Base-by-base conservation (phyloP, 805 yeast genomes). In the Pichia pseudocactophila region DNA sequence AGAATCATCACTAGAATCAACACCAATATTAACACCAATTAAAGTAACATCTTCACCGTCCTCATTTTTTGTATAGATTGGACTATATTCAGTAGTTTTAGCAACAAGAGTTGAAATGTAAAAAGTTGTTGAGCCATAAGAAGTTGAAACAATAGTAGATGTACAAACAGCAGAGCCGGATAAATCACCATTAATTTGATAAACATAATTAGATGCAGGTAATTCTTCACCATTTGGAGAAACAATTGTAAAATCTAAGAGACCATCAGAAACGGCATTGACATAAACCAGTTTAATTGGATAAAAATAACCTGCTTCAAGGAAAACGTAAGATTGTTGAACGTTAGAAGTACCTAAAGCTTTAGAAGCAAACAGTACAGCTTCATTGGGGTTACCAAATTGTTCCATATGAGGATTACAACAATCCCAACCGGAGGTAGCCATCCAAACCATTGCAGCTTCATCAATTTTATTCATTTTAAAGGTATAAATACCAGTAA, bases 351-450 rank as follows among this genome's bases (percentile, higher is more conserved):
- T 7, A 6, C 26, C 12, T 18, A 35, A 43, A 27, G 40, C 43
- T 16, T 46, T 50, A 12, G 39, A 22, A 5, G 48, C 41, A 16
- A 34, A 44, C 43, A 52, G 33, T 13, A 47, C 35, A 6, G 45
- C 42, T 3, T 30, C 20, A 12, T 37, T 37, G 10, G 44, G 37
- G n/a, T 25, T 25, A 30, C 44, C 46, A 8, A 34, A 20, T n/a
- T 39, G 42, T 9, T 30, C 17, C 12, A 26, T n/a, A 4, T 25
- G 13, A 9, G 54, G 46, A 27, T 50, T 44, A 51, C 69, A 59
- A 50, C 74, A 69, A 25, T 55, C 56, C 19, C 66, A 57, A 13
- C 61, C 61, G 42, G 51, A 55, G 9, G 57, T 57, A 34, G 64
- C 65, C 40, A 59, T 45, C 37, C 51, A 54, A 35, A 66, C 60